These are phyloP conservation scores for Nicotiana rustica DNA, from an alignment of 305 asterid genomes.

Conservation along the genomic window DNA sequence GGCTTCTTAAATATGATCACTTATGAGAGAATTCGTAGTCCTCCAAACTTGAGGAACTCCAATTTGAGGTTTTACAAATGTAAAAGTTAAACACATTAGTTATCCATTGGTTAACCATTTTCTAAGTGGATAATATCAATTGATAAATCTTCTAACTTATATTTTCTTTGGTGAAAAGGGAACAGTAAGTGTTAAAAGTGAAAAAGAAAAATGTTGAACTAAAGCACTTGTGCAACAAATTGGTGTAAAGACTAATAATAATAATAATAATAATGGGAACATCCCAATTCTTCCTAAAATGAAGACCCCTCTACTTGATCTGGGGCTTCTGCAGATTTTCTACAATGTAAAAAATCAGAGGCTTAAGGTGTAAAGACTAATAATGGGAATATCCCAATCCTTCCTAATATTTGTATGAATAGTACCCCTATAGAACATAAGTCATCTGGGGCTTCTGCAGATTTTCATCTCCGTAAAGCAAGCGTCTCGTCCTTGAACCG, in stretches of 20 bases:
- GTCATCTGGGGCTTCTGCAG: constrained; percentile 19
- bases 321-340: constrained; percentile 10
- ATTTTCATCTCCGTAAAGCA: constrained; percentile 8
- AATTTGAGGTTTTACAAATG: too few relatives aligned
- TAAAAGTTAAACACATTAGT: too few relatives aligned
- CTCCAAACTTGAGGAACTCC: too few relatives aligned
- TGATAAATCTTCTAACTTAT: too few relatives aligned
- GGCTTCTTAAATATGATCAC: too few relatives aligned
- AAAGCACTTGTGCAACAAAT: background rate
- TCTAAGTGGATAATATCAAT: too few relatives aligned
- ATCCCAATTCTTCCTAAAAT: background rate
- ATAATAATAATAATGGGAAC: background rate
- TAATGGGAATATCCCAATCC: background rate
- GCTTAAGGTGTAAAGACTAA: background rate
- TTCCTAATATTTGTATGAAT: background rate
- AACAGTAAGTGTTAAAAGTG: too few relatives aligned
- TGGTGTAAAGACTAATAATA: background rate
- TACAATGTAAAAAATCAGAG: background rate
- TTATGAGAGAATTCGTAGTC: too few relatives aligned
- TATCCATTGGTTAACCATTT: too few relatives aligned
- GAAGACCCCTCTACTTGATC: background rate
- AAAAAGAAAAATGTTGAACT: background rate
- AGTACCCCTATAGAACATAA: background rate
- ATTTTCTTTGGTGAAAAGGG: too few relatives aligned
- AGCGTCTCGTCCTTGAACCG: constrained; percentile 25